Evolutionary conservation across 2,329 filamentous ascomycete genomes (phyloP).

Genomic region (Endothia cerciana): DNA sequence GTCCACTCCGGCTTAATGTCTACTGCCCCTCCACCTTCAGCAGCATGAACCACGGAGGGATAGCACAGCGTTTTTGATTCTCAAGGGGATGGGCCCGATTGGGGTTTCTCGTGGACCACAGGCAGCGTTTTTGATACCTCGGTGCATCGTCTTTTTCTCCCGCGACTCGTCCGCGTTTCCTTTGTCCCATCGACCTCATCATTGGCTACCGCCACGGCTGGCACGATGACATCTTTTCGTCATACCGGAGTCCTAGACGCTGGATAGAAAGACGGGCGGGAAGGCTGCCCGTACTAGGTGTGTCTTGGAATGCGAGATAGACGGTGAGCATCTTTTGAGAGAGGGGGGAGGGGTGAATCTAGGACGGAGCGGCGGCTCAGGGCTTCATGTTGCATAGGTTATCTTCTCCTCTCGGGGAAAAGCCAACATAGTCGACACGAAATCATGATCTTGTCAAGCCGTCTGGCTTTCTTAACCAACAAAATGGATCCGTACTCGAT

Average conservation of each 20-base stretch:
- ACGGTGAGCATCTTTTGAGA: not conserved
- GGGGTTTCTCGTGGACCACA: slow-evolving; percentile 20
- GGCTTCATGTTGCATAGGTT: slow-evolving; percentile 27
- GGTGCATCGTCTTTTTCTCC: slow-evolving; percentile 19
- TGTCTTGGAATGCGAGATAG: not conserved
- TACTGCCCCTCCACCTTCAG: slow-evolving; percentile 17
- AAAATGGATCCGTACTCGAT: not conserved
- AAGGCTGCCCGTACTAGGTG: not conserved
- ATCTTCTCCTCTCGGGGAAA: slow-evolving; percentile 7
- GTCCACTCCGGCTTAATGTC: slow-evolving; percentile 9
- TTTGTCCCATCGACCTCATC: slow-evolving; percentile 22
- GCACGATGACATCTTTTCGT: slow-evolving; percentile 14
- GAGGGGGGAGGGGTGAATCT: not conserved
- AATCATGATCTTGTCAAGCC: slow-evolving; percentile 22
- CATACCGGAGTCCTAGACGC: not conserved
- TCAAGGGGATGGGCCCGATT: slow-evolving; percentile 18
- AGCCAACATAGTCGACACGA: slow-evolving; percentile 21
- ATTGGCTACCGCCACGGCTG: slow-evolving; percentile 17
- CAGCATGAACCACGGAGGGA: slow-evolving; percentile 25
- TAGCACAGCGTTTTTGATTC: slow-evolving; percentile 20
- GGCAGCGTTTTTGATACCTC: slow-evolving; percentile 27
- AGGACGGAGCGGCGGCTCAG: slow-evolving; percentile 4
- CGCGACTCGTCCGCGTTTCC: slow-evolving; percentile 2
- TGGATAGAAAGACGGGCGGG: not conserved
- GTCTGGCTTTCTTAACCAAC: not conserved